Conservation (phyloP, 805 yeast species). For the Torulaspora delbrueckii region DNA sequence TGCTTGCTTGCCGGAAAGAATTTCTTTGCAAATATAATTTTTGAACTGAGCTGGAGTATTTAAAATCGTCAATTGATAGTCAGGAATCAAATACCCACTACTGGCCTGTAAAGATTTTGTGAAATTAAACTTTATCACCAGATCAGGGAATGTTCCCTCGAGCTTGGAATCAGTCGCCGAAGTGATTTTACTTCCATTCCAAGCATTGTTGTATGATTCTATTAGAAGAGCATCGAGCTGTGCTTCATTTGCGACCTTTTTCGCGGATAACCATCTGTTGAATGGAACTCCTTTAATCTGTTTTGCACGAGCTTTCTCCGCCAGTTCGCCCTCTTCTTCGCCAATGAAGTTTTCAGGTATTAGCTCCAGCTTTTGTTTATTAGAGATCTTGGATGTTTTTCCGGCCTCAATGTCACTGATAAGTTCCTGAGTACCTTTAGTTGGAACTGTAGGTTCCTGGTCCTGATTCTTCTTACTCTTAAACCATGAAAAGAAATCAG, state of each 20-base stretch:
- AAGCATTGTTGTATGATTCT: slow-evolving; percentile 8
- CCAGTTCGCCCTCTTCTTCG: slow-evolving; percentile 21
- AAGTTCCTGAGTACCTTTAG: slow-evolving; percentile 31
- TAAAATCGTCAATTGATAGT: slow-evolving; percentile 34
- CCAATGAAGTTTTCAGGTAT: slow-evolving; percentile 32
- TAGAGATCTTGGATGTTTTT: slow-evolving; percentile 15
- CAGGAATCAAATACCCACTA: slow-evolving; percentile 40
- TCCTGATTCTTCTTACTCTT: slow-evolving; percentile 29
- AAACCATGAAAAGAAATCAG: slow-evolving; percentile 41
- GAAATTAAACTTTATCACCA: slow-evolving; percentile 36
- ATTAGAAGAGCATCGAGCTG: slow-evolving; percentile 28
- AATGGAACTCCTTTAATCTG: slow-evolving; percentile 26
- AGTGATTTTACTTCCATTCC: neutral
- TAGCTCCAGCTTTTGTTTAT: slow-evolving; percentile 24
- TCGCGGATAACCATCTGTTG: slow-evolving; percentile 34
- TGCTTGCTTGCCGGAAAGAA: slow-evolving; percentile 31
- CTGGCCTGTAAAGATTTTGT: slow-evolving; percentile 34
- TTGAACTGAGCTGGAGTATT: slow-evolving; percentile 29
- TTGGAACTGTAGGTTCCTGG: slow-evolving; percentile 9
- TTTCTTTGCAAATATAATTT: slow-evolving; percentile 26
- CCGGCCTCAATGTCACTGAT: slow-evolving; percentile 38
- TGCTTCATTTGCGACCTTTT: slow-evolving; percentile 25
- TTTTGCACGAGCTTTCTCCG: slow-evolving; percentile 9
- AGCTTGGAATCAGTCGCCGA: slow-evolving; percentile 3
- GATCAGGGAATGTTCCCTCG: slow-evolving; percentile 25